phyloP scores from a whole-genome alignment of 305 asterid species.

The Fraxinus nigra region DNA sequence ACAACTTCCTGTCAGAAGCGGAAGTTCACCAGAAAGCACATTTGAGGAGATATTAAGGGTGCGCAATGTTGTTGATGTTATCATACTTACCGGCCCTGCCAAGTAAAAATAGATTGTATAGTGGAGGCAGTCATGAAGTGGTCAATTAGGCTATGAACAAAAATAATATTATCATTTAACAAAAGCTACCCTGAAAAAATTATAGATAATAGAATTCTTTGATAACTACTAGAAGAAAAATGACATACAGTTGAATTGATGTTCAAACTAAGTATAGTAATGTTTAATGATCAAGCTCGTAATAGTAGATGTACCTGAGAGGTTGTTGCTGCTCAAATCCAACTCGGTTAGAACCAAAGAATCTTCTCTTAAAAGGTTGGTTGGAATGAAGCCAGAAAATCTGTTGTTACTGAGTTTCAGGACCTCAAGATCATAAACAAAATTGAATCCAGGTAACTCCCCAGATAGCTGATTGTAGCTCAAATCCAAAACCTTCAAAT shows the following conservation, averaged over 20 bases:
- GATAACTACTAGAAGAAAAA: neutral
- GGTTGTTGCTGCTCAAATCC: slow-evolving; percentile 87
- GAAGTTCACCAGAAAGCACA: slow-evolving; percentile 81
- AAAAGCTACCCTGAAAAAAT: neutral
- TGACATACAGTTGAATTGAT: neutral
- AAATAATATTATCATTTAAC: neutral
- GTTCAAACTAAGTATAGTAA: neutral
- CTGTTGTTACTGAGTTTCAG: slow-evolving; percentile 68
- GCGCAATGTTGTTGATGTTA: slow-evolving; percentile 72
- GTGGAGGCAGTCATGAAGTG: neutral
- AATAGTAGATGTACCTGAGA: slow-evolving; percentile 56
- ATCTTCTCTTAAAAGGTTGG: slow-evolving; percentile 80
- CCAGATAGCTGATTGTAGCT: slow-evolving; percentile 89
- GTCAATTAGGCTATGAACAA: neutral
- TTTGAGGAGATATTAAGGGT: slow-evolving; percentile 80
- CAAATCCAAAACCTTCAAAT: slow-evolving; percentile 80
- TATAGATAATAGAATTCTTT: neutral
- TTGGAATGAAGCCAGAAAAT: slow-evolving; percentile 78
- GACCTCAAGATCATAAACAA: slow-evolving; percentile 82
- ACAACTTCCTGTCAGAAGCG: slow-evolving; percentile 76
- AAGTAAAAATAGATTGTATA: slow-evolving; percentile 18
- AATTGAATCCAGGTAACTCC: slow-evolving; percentile 79
- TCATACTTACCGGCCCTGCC: slow-evolving; percentile 73
- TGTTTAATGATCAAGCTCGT: neutral
- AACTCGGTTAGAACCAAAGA: slow-evolving; percentile 66